These are phyloP conservation scores for Kwoniella botswanensis DNA, from an alignment of 768 basidiomycete genomes.

Conservation along the genomic window DNA sequence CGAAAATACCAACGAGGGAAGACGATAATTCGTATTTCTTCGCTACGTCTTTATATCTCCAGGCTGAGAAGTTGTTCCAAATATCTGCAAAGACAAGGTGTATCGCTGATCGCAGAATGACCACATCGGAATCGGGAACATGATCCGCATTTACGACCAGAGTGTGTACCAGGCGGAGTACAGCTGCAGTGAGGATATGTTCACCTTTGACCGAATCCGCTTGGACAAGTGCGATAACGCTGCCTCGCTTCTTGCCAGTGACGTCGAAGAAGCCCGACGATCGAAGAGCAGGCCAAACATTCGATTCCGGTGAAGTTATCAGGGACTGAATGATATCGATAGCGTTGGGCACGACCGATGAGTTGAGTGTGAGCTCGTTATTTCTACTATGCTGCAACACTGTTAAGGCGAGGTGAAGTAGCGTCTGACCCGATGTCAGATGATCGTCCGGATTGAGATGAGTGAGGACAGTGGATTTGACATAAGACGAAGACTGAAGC, in stretches of 20 bases:
- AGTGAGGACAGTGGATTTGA: constrained; percentile 23
- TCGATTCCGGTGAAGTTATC: constrained; percentile 75
- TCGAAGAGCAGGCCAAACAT: constrained; percentile 86
- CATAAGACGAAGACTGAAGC: constrained; percentile 68
- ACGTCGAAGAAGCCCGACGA: constrained; percentile 69
- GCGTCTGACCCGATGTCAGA: constrained; percentile 79
- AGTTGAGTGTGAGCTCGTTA: constrained; percentile 64
- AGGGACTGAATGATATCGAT: constrained; percentile 80
- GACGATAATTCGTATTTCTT: constrained; percentile 83
- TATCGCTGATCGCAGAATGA: constrained; percentile 67
- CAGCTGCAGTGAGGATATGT: constrained; percentile 68
- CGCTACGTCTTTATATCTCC: constrained; percentile 82
- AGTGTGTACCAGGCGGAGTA: constrained; percentile 64
- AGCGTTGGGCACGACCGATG: constrained; percentile 71
- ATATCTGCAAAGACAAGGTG: constrained; percentile 81
- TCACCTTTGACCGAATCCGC: constrained; percentile 72
- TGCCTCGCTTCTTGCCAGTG: constrained; percentile 31
- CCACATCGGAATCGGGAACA: constrained; percentile 71
- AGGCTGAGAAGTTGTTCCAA: constrained; percentile 82
- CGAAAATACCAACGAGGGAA: constrained; percentile 70
- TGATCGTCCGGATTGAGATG: constrained; percentile 61
- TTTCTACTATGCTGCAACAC: constrained; percentile 56
- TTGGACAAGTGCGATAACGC: constrained; percentile 65
- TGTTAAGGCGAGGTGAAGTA: constrained; percentile 62
- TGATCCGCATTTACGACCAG: constrained; percentile 76